Base-by-base conservation (phyloP, 805 yeast genomes). In the Saturnispora gosingensis region DNA sequence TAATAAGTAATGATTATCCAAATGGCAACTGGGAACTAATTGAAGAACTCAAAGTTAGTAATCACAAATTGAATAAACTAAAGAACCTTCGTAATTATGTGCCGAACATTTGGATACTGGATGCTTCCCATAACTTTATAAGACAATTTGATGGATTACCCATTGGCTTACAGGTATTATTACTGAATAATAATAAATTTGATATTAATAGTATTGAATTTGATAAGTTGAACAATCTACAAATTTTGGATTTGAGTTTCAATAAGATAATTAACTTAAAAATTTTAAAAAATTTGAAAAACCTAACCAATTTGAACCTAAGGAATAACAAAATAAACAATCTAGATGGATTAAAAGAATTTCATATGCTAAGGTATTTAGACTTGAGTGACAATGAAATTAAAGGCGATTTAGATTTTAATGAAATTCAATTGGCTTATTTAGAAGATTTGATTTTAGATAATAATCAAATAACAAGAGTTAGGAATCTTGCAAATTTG, bases 121-220 rank as follows among this genome's bases (percentile, higher is more conserved):
- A 76, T 59, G 67, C 76, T 9, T 68, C 76, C 0, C 50, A 63
- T n/a, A 78, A 78, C 62, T 55, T 59, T 7, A 61, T 78, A 11
- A 61, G 65, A 20, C 76, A 67, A 56, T 58, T 72, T 9, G 73
- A 73, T 27, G 83, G 82, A 0, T 59, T 78, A 22, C 80, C 82
- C 0, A 52, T 53, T 8, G 53, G 58, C 1, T 56, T 73, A 1
- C 70, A 73, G 58, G 64, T 68, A 28, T 56, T 78, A 45, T 61
- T 69, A 46, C 55, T 74, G n/a, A 60, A 71, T 2, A 51, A 60
- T 45, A 78, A 78, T 59, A 52, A 52, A 20, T 62, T 78, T 28
- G 70, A 67, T 32, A 68, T 67, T 53, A 55, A 75, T 46, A 67
- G 78, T 2, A 66, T 75, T 4, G 52, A 54, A 34, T 51, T 58